These are phyloP conservation scores for Vanderwaltozyma tropicalis DNA, from an alignment of 805 yeast species.

Conservation along the genomic window DNA sequence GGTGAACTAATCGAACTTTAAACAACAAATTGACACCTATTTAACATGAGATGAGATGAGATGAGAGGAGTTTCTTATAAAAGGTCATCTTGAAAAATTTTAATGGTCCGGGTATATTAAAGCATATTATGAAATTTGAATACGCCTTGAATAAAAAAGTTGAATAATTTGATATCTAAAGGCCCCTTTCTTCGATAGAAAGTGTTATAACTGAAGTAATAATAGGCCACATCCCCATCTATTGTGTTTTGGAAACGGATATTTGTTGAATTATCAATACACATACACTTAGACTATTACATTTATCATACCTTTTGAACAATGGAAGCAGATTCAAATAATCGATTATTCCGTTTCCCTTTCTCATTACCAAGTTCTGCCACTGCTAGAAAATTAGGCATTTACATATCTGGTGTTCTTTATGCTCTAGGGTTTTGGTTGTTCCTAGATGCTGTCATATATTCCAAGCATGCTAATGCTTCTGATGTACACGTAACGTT, in stretches of 20 bases:
- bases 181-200: no score
- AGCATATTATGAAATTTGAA: no score
- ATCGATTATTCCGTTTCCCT: slow-evolving; percentile 54
- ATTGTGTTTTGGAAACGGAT: no score
- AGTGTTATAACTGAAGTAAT: no score
- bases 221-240: no score
- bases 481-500: slow-evolving; percentile 80
- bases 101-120: neutral
- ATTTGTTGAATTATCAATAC: no score
- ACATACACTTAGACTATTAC: no score
- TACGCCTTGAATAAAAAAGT: no score
- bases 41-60: slow-evolving; percentile 2
- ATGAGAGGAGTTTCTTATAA: neutral
- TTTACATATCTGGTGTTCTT: slow-evolving; percentile 64
- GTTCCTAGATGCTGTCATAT: slow-evolving; percentile 80
- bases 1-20: no score
- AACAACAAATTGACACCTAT: neutral
- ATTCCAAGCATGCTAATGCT: slow-evolving; percentile 75
- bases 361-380: slow-evolving; percentile 63
- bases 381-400: slow-evolving; percentile 60
- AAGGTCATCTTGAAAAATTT: neutral
- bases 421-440: slow-evolving; percentile 87
- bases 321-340: slow-evolving; percentile 33
- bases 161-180: no score
- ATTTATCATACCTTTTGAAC: slow-evolving; percentile 3